These are phyloP conservation scores for Neonectria sp. DNA, from an alignment of 2,329 filamentous ascomycete genomes.

Conservation along the genomic window DNA sequence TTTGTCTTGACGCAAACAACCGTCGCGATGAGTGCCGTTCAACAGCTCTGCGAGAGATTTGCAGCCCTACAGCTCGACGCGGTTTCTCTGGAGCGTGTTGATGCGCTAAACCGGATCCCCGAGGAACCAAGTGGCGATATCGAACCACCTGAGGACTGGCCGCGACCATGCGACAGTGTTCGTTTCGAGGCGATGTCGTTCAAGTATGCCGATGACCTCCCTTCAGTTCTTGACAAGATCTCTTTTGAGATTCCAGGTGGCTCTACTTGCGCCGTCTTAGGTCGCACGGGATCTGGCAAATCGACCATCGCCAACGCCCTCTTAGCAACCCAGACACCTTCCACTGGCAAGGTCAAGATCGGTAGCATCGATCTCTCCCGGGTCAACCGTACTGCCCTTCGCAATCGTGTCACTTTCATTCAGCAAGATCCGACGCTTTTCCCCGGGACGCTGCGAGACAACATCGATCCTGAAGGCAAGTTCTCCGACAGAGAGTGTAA, in stretches of 20 bases:
- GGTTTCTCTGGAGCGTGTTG: conserved; percentile 88
- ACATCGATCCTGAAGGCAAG: conserved; percentile 78
- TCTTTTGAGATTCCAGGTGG: conserved; percentile 80
- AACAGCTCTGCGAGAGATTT: conserved; percentile 81
- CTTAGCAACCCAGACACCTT: conserved; percentile 68
- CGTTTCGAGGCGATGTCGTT: conserved; percentile 84
- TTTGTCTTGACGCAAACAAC: conserved; percentile 79
- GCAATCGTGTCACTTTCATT: conserved; percentile 73
- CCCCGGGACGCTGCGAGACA: conserved; percentile 71
- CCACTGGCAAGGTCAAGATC: conserved; percentile 66
- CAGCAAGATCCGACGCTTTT: conserved; percentile 76
- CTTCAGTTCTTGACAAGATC: conserved; percentile 78
- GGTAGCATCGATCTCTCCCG: conserved; percentile 67
- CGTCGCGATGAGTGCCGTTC: conserved; percentile 55
- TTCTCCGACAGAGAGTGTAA: conserved; percentile 67
- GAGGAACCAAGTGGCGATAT: conserved; percentile 79
- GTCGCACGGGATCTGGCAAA: conserved; percentile 90
- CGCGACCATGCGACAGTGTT: conserved; percentile 79
- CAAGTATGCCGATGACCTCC: conserved; percentile 83
- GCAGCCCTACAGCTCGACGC: conserved; percentile 93
- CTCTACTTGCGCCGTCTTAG: conserved; percentile 77
- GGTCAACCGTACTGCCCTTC: conserved; percentile 69
- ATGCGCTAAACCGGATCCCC: conserved; percentile 85
- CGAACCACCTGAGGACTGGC: conserved; percentile 83
- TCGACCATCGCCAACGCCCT: conserved; percentile 78